A percentile compares a stretch with the other conserved stretches of the same genome.
Conservation (phyloP, 1,139 yeast genomes). For the Taiozyma sp. region DNA sequence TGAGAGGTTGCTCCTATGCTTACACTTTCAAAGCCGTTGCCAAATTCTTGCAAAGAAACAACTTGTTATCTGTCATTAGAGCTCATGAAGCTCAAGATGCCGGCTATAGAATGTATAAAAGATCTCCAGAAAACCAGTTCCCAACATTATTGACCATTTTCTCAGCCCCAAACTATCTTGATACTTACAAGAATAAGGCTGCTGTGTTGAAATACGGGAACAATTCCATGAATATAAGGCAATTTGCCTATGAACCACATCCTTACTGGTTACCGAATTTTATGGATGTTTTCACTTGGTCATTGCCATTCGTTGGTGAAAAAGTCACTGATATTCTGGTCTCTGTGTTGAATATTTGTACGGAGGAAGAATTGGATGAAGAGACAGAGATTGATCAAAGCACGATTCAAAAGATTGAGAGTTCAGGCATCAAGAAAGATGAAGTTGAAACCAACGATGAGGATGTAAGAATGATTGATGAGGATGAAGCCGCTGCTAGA, state of each 20-base stretch:
- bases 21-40: slow-evolving; percentile 84
- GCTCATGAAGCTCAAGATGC: slow-evolving; percentile 99
- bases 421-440: not conserved
- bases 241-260: slow-evolving; percentile 88
- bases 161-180: slow-evolving; percentile 94
- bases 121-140: slow-evolving; percentile 84
- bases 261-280: slow-evolving; percentile 97
- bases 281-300: slow-evolving; percentile 98
- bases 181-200: slow-evolving; percentile 90
- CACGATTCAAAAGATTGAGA: slow-evolving; percentile 7
- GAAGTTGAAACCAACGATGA: slow-evolving; percentile 1
- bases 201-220: slow-evolving; percentile 90
- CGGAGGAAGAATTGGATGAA: slow-evolving; percentile 89
- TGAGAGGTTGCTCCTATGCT: slow-evolving; percentile 91
- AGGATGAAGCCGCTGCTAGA: slow-evolving; percentile 30
- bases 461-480: slow-evolving; percentile 8
- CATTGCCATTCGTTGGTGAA: slow-evolving; percentile 97
- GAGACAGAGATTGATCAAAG: slow-evolving; percentile 41
- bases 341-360: slow-evolving; percentile 85
- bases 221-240: slow-evolving; percentile 92
- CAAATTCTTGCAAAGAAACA: slow-evolving; percentile 72
- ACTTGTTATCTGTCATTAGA: slow-evolving; percentile 75
- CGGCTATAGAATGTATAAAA: slow-evolving; percentile 91
- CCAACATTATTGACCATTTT: slow-evolving; percentile 90
- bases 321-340: slow-evolving; percentile 91